Evolutionary conservation across 1,284 basidiomycete species (phyloP), one percentile per base, ranked within the genome.

Genomic region (Apiotrichum porosum): DNA sequence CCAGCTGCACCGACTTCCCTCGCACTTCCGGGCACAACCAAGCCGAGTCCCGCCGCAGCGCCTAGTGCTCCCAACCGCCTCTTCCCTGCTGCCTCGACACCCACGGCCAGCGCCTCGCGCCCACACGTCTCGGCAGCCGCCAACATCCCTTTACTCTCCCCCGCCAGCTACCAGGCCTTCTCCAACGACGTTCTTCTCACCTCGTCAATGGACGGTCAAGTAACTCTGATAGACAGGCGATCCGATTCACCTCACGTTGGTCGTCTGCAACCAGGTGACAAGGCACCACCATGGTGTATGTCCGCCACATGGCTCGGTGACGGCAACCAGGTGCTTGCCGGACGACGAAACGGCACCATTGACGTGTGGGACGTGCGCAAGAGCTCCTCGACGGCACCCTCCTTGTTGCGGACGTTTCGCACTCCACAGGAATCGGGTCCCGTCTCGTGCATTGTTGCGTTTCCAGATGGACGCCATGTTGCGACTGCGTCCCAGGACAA

Each of bases 301-400:
- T 91, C 90, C 59, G 90, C 90, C n/a, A 88, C 85, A 66, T 98
- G 93, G 90, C 90, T 88, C 15, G 80, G 84, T 3, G 84, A 89
- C 56, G 94, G 94, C 10, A 80, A 79, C 10, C 85, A 91, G 58
- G 83, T 99, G 32, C 90, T 90, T 62, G 92, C 90, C 6, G 94
- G 94, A 0, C 79, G 95, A 51, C 79, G 93, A 47, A 94, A 95
- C 65, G 88, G 90, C 23, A 83, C 84, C 0, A 82, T 98, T 40
- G 92, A 97, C 62, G 83, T 97, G 24, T 98, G 90, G 87, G 95
- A 98, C 68, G 82, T 95, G 17, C 82, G 91, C 17, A 78, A 83
- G 14, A 61, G 74, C 78, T 53, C 84, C 4, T 58, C 65, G 6
- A 76, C 77, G n/a, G 79, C 74, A 4, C 87, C 91, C 18, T 79